Evolutionary conservation across 23 red algal genomes (phyloP), one percentile per base, ranked within the genome.

Genomic region (Pyropia yezoensis): DNA sequence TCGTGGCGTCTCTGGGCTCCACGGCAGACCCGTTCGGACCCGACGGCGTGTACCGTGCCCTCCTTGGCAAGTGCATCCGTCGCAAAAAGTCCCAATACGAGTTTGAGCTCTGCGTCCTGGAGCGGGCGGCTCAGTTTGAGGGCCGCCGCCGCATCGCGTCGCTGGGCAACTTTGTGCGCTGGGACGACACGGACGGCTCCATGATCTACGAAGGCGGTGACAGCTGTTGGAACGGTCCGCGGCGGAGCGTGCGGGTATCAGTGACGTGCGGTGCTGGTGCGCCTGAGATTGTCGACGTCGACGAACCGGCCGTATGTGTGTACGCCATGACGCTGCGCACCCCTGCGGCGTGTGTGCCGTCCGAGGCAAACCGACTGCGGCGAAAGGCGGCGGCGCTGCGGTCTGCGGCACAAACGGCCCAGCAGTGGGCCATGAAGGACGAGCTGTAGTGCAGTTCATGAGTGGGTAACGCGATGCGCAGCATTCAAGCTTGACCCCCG

Each of bases 91-190:
- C 59, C 21, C 73, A 78, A 33, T 95, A 95, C 71, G 80, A 95
- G 60, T 95, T 79, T 56, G 82, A 95, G 63, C 45, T 80, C 5
- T 95, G 89, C 62, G 1, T 61, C 30, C 79, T 95, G 67, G 76
- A 76, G 18, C 32, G 47, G 23, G 79, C 84, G 18, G 29, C 50
- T 9, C 89, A 95, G 60, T 85, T 74, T 57, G 76, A 84, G 63
- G 58, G 66, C 29, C 58, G 82, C 15, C 32, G 19, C 33, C 45
- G 33, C 6, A 80, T 89, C 60, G 85, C 75, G 2, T 28, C 27
- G 39, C 62, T 95, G 45, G 89, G 89, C 12, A 39, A 66, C 7
- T 91, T 75, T 62, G 30, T 23, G 14, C 47, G 63, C 9, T 83
- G 69, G 87, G 62, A 56, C 30, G 74, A 82, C 45, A 23, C 25